These are phyloP conservation scores for Diplodia intermedia DNA, from an alignment of 2,329 filamentous ascomycete species.

Conservation along the genomic window DNA sequence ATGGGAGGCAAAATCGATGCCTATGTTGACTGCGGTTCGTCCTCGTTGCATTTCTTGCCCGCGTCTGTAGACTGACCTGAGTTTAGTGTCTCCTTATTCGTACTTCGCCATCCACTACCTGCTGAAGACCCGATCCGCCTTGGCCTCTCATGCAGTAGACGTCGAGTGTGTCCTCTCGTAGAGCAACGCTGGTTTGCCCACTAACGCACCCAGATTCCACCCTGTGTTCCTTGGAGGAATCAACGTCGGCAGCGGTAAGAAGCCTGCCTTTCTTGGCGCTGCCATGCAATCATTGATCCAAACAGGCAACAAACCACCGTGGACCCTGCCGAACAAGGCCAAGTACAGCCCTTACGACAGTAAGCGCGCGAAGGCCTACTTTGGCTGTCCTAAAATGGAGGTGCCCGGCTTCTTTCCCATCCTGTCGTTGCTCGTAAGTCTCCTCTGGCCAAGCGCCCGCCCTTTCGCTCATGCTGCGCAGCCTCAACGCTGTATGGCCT, in stretches of 20 bases:
- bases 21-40: slow-evolving; percentile 71
- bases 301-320: slow-evolving; percentile 76
- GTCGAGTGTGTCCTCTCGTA: slow-evolving; percentile 64
- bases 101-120: slow-evolving; percentile 65
- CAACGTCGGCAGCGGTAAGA: slow-evolving; percentile 51
- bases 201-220: slow-evolving; percentile 60
- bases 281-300: background rate
- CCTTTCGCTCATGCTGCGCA: slow-evolving; percentile 42
- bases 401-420: slow-evolving; percentile 62
- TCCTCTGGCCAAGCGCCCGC: background rate
- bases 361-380: slow-evolving; percentile 59
- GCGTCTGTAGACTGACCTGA: slow-evolving; percentile 1
- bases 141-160: slow-evolving; percentile 66
- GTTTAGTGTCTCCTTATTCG: slow-evolving; percentile 67
- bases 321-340: slow-evolving; percentile 72
- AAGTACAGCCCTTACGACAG: slow-evolving; percentile 61
- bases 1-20: slow-evolving; percentile 70
- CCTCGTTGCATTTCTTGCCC: background rate
- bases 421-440: slow-evolving; percentile 57
- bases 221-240: slow-evolving; percentile 70
- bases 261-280: slow-evolving; percentile 14
- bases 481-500: slow-evolving; percentile 70
- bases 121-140: slow-evolving; percentile 59
- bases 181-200: no score
- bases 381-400: slow-evolving; percentile 53